Base-by-base conservation (phyloP, 2,329 filamentous ascomycete species). In the Cladosporium oxysporum region DNA sequence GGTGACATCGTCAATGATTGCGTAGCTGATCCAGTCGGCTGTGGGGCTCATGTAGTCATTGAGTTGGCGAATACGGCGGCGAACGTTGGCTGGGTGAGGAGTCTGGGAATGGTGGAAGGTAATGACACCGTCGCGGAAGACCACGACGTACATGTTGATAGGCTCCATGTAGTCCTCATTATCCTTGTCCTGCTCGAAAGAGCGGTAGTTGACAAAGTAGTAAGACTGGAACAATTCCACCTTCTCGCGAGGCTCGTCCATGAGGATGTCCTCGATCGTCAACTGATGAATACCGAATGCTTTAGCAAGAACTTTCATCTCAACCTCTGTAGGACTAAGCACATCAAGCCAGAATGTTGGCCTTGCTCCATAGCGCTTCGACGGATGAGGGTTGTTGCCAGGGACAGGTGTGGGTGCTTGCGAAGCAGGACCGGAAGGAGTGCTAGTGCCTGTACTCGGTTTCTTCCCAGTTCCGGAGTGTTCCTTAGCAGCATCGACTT, bases 271-370 rank as follows among this genome's bases (percentile, higher is more conserved):
- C 78, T 99, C 95, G 1, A 92, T 90, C 0, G 95, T 99, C 66
- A 99, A 82, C 0, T 95, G 93, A 79, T 99, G 95, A 67, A 99
- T 97, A 18, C 93, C 92, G 76, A 99, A 99, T 0, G 95, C 87
- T 75, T 96, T 96, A 33, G 92, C 89, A 49, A 99, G 85, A 10
- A 95, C 88, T 76, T 93, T 94, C 95, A 99, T 98, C 79, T 99
- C 95, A 0, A 89, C 88, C 74, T 98, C 93, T 0, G 93, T 97
- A 0, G 95, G 95, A 53, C 87, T 91, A 28, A 97, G 83, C 5
- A 99, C 87, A 78, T 99, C 95, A 4, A 99, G 86, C 95, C 95
- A 99, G 87, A 95, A 99, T 0, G 95, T 93, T 5, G 95, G 95
- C 6, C 93, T 88, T 29, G 95, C 90, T 0, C 94, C 94, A 68